Evolutionary conservation across 2,329 filamentous ascomycete genomes (phyloP).

Genomic region (Fusarium setosum): DNA sequence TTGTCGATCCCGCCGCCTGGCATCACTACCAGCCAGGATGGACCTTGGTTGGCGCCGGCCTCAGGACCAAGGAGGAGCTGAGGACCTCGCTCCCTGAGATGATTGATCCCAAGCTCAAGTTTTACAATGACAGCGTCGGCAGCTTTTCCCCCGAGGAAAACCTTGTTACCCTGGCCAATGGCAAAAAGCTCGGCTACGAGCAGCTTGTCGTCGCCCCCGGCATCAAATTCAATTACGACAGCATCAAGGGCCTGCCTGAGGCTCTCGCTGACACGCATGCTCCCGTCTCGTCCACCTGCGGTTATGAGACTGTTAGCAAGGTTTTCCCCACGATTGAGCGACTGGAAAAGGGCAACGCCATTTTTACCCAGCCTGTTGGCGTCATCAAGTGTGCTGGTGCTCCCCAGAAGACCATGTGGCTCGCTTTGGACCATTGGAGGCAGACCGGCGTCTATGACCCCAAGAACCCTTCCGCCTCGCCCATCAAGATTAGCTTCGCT

Average conservation of each 20-base stretch:
- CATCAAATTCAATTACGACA: conserved; percentile 61
- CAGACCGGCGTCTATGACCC: conserved; percentile 61
- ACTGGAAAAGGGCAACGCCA: conserved; percentile 61
- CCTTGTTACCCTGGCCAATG: conserved; percentile 63
- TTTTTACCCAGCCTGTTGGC: conserved; percentile 70
- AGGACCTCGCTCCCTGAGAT: conserved; percentile 61
- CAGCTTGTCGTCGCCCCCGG: conserved; percentile 73
- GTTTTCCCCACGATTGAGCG: conserved; percentile 60
- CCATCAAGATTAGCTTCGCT: conserved; percentile 65
- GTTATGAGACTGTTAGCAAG: conserved; percentile 66
- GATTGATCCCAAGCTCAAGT: conserved; percentile 69
- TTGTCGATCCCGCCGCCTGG: conserved; percentile 71
- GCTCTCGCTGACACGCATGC: conserved; percentile 61
- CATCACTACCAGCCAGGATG: conserved; percentile 78
- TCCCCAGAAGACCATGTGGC: conserved; percentile 72
- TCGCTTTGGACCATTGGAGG: conserved; percentile 70
- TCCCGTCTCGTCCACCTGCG: conserved; percentile 67
- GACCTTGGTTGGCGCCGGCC: conserved; percentile 75
- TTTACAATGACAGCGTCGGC: conserved; percentile 65
- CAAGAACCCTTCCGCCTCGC: conserved; percentile 50
- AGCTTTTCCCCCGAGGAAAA: conserved; percentile 67
- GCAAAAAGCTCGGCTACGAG: conserved; percentile 69
- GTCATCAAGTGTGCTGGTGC: conserved; percentile 71
- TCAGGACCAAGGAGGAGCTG: conserved; percentile 71
- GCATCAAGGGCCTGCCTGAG: conserved; percentile 66